Percentiles rank a stretch among this genome's conserved stretches.
Conservation (phyloP, 2,329 filamentous ascomycete genomes). For the Didymella arachidicola region DNA sequence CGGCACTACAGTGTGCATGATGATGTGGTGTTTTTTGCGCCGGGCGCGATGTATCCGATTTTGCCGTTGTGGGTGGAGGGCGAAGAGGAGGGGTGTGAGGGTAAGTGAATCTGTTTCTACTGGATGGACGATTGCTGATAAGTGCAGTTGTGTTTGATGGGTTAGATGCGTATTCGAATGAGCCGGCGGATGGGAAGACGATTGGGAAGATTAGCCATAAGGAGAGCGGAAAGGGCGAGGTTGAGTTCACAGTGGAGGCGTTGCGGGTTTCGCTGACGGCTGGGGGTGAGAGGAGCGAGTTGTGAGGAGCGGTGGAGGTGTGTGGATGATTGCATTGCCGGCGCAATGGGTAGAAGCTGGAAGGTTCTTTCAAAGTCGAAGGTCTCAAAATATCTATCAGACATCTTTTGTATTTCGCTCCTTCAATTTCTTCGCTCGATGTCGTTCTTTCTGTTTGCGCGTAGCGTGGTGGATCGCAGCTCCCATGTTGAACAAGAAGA, state of each 20-base stretch:
- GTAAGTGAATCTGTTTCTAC: slow-evolving; percentile 30
- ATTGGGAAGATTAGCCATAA: slow-evolving; percentile 40
- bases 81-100: slow-evolving; percentile 51
- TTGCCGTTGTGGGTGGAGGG: slow-evolving; percentile 61
- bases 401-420: background rate
- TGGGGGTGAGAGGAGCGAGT: slow-evolving; percentile 32
- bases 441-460: slow-evolving; percentile 48
- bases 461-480: slow-evolving; percentile 43
- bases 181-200: slow-evolving; percentile 41
- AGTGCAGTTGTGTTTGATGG: slow-evolving; percentile 41
- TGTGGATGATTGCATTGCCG: background rate
- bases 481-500: slow-evolving; percentile 50
- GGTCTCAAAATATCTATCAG: background rate
- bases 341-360: background rate
- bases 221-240: slow-evolving; percentile 34
- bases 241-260: slow-evolving; percentile 45
- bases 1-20: slow-evolving; percentile 52
- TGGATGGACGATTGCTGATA: slow-evolving; percentile 17
- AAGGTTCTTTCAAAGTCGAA: too few species aligned
- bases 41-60: slow-evolving; percentile 60
- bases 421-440: slow-evolving; percentile 22
- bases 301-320: slow-evolving; percentile 23
- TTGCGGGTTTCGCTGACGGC: slow-evolving; percentile 33
- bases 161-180: slow-evolving; percentile 42
- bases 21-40: slow-evolving; percentile 61